phyloP scores from a whole-genome alignment of 768 basidiomycete genomes.

The Clitopilus hobsonii region DNA sequence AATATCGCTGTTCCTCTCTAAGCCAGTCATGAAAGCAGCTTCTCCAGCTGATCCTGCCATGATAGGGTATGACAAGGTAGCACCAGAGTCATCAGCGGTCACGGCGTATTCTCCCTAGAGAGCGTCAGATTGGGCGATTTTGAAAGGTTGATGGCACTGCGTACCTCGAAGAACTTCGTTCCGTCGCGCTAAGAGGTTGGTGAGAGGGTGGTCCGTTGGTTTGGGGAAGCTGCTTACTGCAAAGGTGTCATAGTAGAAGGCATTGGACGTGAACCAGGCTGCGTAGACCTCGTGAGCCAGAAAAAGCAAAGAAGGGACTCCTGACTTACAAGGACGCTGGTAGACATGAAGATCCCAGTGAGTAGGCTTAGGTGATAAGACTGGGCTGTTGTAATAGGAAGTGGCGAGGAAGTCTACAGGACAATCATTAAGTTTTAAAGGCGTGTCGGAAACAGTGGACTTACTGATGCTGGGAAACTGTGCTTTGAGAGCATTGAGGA shows the following conservation, averaged over 20 bases:
- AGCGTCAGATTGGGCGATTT: not conserved
- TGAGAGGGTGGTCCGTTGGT: not conserved
- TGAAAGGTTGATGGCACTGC: slow-evolving; percentile 7
- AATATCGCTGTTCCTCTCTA: slow-evolving; percentile 39
- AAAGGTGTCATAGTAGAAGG: slow-evolving; percentile 28
- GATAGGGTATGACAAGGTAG: slow-evolving; percentile 45
- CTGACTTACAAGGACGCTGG: slow-evolving; percentile 38
- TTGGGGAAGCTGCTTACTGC: slow-evolving; percentile 8
- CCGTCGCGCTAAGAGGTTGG: slow-evolving; percentile 38
- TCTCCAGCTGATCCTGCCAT: slow-evolving; percentile 47
- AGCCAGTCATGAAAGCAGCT: slow-evolving; percentile 60
- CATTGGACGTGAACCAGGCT: slow-evolving; percentile 32
- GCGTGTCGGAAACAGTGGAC: not conserved
- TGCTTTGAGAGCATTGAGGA: slow-evolving; percentile 33
- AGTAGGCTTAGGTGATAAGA: slow-evolving; percentile 37
- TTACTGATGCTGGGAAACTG: slow-evolving; percentile 45
- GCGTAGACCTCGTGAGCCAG: not conserved
- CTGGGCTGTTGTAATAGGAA: slow-evolving; percentile 28
- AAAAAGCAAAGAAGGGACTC: not conserved
- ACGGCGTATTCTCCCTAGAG: slow-evolving; percentile 50
- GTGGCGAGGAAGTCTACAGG: slow-evolving; percentile 49
- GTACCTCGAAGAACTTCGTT: slow-evolving; percentile 45
- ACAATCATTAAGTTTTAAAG: not conserved
- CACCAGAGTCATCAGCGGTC: slow-evolving; percentile 40
- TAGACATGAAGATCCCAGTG: slow-evolving; percentile 55